Evolutionary conservation across 306 rosid genomes (phyloP), one percentile per base, ranked within the genome.

Genomic region (Trifolium subterraneum): DNA sequence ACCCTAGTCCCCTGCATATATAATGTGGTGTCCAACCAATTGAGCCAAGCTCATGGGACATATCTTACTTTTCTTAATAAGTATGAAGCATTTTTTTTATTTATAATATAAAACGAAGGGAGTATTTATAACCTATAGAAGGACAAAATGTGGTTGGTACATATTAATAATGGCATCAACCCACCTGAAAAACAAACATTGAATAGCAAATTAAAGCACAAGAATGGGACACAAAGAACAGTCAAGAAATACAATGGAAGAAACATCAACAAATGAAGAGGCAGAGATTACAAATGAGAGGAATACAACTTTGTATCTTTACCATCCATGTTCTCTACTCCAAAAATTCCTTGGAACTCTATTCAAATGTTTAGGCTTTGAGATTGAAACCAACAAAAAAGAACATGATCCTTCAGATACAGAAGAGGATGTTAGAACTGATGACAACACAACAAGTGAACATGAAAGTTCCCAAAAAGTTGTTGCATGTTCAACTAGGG

Each of bases 121-220:
- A n/a, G n/a, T n/a, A n/a, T 22, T 22, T 22, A 22, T 2, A 22
- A 22, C 25, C 25, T 31, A 31, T 3, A 31, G 10, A 2, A 36
- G 8, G 6, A 36, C 39, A 44, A 44, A 44, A 15, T 4, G 12
- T 54, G 60, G 60, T 5, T 9, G 60, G 50, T 44, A 44, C 50
- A 3, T 3, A 52, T 54, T 54, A 54, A 54, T 54, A 20, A 10
- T 2, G 1, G 7, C 20, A 6, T 27, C 64, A 58, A 58, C 64
- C 31, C 10, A 25, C 35, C 33, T 64, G 35, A 64, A 64, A 39
- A 64, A 39, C n/a, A 64, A 12, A 11, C 52, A 38, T 39, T 64
- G 16, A 38, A 38, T 19, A 39, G 70, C 70, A 64, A 64, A 64
- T 64, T 64, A 64, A 64, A 64, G 70, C 70, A 64, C 70, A 38